These are phyloP conservation scores for Brassica nigra DNA, from an alignment of 345 rosid species.

Conservation along the genomic window DNA sequence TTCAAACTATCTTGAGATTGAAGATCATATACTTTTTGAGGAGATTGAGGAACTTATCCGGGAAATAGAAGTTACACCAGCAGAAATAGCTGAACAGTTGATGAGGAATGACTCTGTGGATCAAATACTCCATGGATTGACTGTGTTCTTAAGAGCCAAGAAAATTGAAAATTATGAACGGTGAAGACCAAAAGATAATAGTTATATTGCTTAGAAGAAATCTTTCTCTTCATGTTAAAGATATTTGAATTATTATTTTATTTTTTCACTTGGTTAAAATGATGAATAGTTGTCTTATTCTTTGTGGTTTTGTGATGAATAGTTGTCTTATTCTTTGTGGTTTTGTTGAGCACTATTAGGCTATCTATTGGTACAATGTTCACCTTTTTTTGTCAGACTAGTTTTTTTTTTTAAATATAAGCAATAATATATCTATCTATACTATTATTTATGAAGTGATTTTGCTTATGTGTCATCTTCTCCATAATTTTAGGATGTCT, in stretches of 20 bases:
- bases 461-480: too few relatives aligned
- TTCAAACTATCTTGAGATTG: conserved; percentile 46
- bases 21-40: conserved; percentile 35
- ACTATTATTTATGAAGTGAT: too few relatives aligned
- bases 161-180: conserved; percentile 15
- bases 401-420: too few relatives aligned
- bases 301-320: background rate
- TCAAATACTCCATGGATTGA: conserved; percentile 37
- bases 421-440: too few relatives aligned
- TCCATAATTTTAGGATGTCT: too few relatives aligned
- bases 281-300: background rate
- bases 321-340: background rate
- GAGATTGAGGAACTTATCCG: conserved; percentile 41
- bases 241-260: background rate
- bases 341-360: background rate
- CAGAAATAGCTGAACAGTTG: conserved; percentile 55
- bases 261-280: background rate
- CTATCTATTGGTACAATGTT: background rate
- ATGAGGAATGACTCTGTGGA: conserved; percentile 48
- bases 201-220: background rate
- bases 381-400: too few relatives aligned
- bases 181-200: background rate
- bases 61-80: conserved; percentile 44
- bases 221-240: background rate
- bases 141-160: conserved; percentile 39